Evolutionary conservation across 73 alveolate genomes (phyloP), one percentile per base, ranked within the genome.

Genomic region (Symbiodinium natans): DNA sequence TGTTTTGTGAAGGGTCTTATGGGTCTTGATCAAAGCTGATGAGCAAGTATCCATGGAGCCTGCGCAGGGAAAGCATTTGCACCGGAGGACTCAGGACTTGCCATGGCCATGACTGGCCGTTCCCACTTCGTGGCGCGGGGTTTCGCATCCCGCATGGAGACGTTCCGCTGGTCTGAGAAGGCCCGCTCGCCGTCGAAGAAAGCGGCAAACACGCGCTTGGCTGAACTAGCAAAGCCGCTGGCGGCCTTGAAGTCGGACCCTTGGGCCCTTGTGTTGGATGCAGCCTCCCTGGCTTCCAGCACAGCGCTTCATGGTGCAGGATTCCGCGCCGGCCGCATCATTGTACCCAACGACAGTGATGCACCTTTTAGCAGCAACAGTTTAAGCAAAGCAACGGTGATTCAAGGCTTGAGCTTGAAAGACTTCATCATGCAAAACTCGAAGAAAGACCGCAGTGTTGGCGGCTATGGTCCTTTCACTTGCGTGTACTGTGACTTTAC

Each of bases 181-280:
- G 88, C 88, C 19, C 73, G 77, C 31, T 90, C 88, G 19, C 88
- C 97, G 21, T 71, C 54, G 34, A 90, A 90, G 77, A 84, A 80
- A 34, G 56, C 34, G 19, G 95, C 75, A 31, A 88, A 88, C 39
- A 71, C 68, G 25, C 95, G 95, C 38, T 71, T 88, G 86, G 52
- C 75, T 23, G 74, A 88, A 41, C 73, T 88, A 68, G 95, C 95
- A 25, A 41, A 39, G 46, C 29, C 85, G 10, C 46, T 34, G 41
- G 41, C 34, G 9, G 85, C 46, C 46, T 36, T 46, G 1, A 74
- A 74, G 42, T 13, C 0, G 85, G 85, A 74, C 25, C 46, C 46
- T 17, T 90, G 97, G 97, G 97, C 97, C 77, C 77, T 90, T 42
- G 88, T 90, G 34, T 29, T 90, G 97, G 97, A 90, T 90, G 97